Base-by-base conservation (phyloP, 495 filamentous ascomycete species). In the Penicillium waksmanii region DNA sequence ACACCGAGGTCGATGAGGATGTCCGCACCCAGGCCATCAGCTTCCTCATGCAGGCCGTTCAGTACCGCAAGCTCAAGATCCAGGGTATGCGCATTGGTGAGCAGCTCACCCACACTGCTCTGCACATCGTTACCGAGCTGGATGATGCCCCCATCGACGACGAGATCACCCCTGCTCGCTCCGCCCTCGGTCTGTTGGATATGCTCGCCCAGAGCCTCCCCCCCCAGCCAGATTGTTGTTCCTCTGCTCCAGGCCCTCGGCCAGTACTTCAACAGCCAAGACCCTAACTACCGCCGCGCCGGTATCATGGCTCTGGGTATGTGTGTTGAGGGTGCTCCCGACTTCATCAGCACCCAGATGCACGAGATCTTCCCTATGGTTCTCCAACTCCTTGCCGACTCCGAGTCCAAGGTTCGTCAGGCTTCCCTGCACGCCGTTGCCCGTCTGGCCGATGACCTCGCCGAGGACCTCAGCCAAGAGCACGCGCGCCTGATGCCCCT, bases 281-380 rank as follows among this genome's bases (percentile, higher is more conserved):
- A 96, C 63, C 83, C 93, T 21, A 88, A 89, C 58, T 89, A 87
- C 73, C 87, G 93, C 49, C 89, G 92, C 71, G 95, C 93, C 42
- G 93, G 92, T 73, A 91, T 97, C 67, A 82, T 98, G 62, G 89
- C 95, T 8, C 81, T 98, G 5, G 95, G 94, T 55, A 96, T 92
- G 80, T 93, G 90, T 65, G 95, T 96, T 53, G 95, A 98, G 76
- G 95, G 95, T 61, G 96, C 95, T 36, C 95, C 95, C 8, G 95
- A 97, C 66, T 97, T 97, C 76, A 89, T 97, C 65, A 89, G 88
- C 59, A 95, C 92, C 9, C 93, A 97, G 79, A 83, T 96, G 67
- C 81, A 87, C 67, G 85, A 87, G 60, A 88, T 96, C 68, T 87
- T 97, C 74, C 96, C 95, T 38, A 81, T 90, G 56, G 87, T 97